Conservation (phyloP, 768 basidiomycete genomes). For the Tephrocybe rancida region DNA sequence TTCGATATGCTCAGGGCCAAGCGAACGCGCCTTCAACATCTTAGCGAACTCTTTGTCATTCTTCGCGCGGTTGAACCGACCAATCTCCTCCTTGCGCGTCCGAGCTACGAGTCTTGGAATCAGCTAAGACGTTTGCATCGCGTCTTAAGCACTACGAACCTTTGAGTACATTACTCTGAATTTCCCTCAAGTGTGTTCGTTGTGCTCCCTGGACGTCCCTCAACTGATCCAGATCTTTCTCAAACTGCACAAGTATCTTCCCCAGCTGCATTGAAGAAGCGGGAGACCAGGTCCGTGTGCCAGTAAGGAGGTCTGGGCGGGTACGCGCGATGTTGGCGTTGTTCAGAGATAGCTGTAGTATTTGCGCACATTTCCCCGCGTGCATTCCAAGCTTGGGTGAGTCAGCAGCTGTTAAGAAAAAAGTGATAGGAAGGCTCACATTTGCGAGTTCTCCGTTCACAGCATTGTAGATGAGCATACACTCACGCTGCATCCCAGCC, state of each 20-base stretch:
- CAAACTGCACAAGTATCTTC: slow-evolving; percentile 46
- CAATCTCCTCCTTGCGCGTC: slow-evolving; percentile 82
- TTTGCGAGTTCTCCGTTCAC: slow-evolving; percentile 57
- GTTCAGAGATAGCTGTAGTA: slow-evolving; percentile 37
- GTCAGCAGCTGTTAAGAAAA: neutral
- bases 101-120: slow-evolving; percentile 49
- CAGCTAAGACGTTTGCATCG: neutral
- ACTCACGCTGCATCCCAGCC: slow-evolving; percentile 73
- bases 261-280: slow-evolving; percentile 56
- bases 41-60: slow-evolving; percentile 79
- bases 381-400: slow-evolving; percentile 42
- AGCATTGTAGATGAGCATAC: slow-evolving; percentile 45
- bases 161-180: slow-evolving; percentile 70
- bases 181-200: slow-evolving; percentile 45
- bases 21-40: slow-evolving; percentile 69
- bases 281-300: slow-evolving; percentile 53
- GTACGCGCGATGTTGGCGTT: slow-evolving; percentile 36
- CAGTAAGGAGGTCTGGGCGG: slow-evolving; percentile 42
- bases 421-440: slow-evolving; percentile 43
- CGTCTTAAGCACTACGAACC: slow-evolving; percentile 38
- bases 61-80: slow-evolving; percentile 76
- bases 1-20: slow-evolving; percentile 89
- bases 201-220: slow-evolving; percentile 35
- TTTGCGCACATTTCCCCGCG: slow-evolving; percentile 38
- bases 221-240: slow-evolving; percentile 51